Percentiles rank a stretch among this genome's conserved stretches.
These are phyloP conservation scores for Trichophyton verrucosum DNA, from an alignment of 2,329 filamentous ascomycete genomes.

Conservation along the genomic window DNA sequence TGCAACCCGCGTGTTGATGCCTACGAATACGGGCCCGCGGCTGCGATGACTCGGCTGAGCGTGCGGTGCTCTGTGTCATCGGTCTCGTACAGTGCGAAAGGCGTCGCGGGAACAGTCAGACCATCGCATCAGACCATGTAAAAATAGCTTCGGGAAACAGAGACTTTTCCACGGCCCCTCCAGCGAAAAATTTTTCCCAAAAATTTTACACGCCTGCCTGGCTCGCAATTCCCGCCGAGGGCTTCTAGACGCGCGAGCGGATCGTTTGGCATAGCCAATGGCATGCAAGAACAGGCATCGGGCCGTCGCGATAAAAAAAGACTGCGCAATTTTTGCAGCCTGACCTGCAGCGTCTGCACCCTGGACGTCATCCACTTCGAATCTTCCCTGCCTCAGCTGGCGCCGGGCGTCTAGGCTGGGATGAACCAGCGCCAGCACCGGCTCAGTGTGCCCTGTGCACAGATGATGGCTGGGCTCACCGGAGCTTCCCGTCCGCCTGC, in stretches of 20 bases:
- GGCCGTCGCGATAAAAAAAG: slow-evolving; percentile 1
- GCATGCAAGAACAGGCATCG: slow-evolving; percentile 1
- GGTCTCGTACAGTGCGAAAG: background rate
- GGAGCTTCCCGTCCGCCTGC: background rate
- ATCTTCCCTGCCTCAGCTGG: slow-evolving; percentile 1
- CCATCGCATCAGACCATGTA: slow-evolving; percentile 3
- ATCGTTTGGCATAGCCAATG: background rate
- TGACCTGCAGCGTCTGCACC: background rate
- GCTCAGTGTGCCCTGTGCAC: background rate
- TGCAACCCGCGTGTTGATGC: background rate
- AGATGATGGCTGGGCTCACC: background rate
- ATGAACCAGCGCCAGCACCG: background rate
- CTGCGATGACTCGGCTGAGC: background rate
- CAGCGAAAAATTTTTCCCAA: background rate
- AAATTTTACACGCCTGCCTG: background rate
- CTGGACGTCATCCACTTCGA: background rate
- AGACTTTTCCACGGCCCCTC: slow-evolving; percentile 4
- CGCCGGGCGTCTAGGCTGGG: slow-evolving; percentile 1
- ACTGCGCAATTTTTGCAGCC: background rate
- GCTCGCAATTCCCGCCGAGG: background rate
- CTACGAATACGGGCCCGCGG: background rate
- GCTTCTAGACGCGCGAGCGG: slow-evolving; percentile 1
- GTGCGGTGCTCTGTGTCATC: background rate
- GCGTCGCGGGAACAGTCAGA: background rate
- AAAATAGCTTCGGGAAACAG: slow-evolving; percentile 3